Evolutionary conservation across 768 basidiomycete genomes (phyloP), one percentile per base, ranked within the genome.

Genomic region (Termitomyces eurrhizus): DNA sequence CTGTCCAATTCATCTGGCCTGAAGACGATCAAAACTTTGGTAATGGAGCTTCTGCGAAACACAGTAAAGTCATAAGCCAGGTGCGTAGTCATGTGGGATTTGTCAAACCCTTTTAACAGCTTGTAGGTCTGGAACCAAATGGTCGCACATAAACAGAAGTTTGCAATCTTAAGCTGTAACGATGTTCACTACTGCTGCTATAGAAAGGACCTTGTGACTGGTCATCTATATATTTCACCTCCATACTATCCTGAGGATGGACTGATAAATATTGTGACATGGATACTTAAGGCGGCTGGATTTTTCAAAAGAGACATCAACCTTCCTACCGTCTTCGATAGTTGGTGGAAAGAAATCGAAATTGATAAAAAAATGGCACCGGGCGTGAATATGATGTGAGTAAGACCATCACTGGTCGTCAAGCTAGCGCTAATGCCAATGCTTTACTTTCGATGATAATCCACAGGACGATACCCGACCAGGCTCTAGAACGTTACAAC

Each of bases 41-140:
- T 16, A 9, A 29, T 39, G 0, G 1, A 26, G 0, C 9, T 0
- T 0, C 0, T 1, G 29, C 11, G 24, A 39, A 53, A 35, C 37
- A 29, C 7, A 39, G 29, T 6, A 53, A 39, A 16, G 12, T 53
- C 14, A 39, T 53, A 3, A 16, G 14, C 14, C 24, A 39, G 37
- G 37, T 53, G 29, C 18, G 50, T 50, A 33, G 33, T 9, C 32
- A 35, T 51, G 11, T 3, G 6, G 7, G 8, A 51, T 0, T 51
- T 35, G 4, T 12, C 18, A 33, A 35, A 21, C 50, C 18, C n/a
- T 51, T 51, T 32, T 51, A 3, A 51, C 8, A 8, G n/a, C 4
- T 9, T 32, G 8, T 33, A 50, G 49, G 49, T 50, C 8, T 50
- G 49, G 49, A 50, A 33, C 18, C 49, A 50, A 11, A 50, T 50